These are phyloP conservation scores for Cucumis hystrix DNA, from an alignment of 306 rosid species.

Conservation along the genomic window DNA sequence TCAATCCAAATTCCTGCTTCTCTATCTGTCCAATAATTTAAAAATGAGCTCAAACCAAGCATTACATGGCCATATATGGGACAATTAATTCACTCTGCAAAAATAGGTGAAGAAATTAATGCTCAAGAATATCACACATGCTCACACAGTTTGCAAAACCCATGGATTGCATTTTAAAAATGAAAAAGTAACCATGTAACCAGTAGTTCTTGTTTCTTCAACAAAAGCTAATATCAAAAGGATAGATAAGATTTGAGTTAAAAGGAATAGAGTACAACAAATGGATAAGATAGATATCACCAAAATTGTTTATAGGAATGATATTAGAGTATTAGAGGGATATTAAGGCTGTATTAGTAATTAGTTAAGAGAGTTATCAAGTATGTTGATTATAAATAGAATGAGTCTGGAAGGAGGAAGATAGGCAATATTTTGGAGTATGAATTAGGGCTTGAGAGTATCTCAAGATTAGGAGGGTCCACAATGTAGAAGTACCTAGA, in stretches of 20 bases:
- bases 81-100: neutral
- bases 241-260: neutral
- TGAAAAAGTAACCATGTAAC: neutral
- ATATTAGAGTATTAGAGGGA: too few species aligned
- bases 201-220: neutral
- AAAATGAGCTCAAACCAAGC: neutral
- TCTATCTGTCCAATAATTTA: slow-evolving; percentile 40
- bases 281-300: neutral
- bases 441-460: too few species aligned
- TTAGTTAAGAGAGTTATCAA: too few species aligned
- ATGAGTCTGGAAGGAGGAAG: too few species aligned
- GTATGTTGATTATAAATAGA: too few species aligned
- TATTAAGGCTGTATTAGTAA: too few species aligned
- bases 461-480: too few species aligned
- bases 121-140: neutral
- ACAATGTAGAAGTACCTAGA: too few species aligned
- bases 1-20: slow-evolving; percentile 93
- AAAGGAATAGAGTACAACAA: neutral
- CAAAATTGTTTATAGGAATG: neutral
- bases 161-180: neutral
- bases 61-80: neutral
- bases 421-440: too few species aligned
- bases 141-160: neutral
- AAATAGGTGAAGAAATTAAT: neutral
- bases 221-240: neutral